Percentiles rank a stretch among this genome's conserved stretches.
Evolutionary conservation across 2,329 filamentous ascomycete species (phyloP).

Genomic region (Microdochium bolleyi): DNA sequence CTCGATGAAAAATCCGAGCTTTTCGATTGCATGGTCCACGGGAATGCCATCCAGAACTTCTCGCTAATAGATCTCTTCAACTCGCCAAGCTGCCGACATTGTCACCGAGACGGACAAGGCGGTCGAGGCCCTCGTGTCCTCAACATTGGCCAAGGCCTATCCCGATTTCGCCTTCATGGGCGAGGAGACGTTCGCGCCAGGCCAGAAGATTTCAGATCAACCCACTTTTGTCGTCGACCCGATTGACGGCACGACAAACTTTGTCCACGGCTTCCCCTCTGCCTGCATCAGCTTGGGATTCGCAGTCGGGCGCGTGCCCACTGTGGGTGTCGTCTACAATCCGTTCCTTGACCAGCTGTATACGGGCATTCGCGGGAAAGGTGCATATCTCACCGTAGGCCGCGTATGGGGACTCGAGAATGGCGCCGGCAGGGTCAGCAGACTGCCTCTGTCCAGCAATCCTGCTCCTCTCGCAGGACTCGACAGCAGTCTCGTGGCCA

Average conservation of each 20-base stretch:
- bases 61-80: not conserved
- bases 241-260: slow-evolving; percentile 78
- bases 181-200: slow-evolving; percentile 69
- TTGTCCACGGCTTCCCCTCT: slow-evolving; percentile 67
- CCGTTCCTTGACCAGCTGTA: slow-evolving; percentile 65
- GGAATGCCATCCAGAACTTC: not conserved
- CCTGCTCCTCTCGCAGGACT: slow-evolving; percentile 52
- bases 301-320: slow-evolving; percentile 51
- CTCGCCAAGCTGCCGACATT: slow-evolving; percentile 50
- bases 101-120: slow-evolving; percentile 62
- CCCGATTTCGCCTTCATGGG: slow-evolving; percentile 59
- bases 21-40: too few relatives aligned
- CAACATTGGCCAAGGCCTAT: slow-evolving; percentile 41
- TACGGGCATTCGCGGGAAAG: slow-evolving; percentile 59
- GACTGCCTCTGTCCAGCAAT: slow-evolving; percentile 35
- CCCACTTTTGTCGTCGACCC: slow-evolving; percentile 79
- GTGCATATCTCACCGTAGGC: slow-evolving; percentile 49
- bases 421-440: slow-evolving; percentile 24
- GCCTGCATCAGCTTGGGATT: slow-evolving; percentile 73
- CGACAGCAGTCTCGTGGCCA: slow-evolving; percentile 55
- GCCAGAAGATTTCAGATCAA: slow-evolving; percentile 49
- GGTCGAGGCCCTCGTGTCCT: slow-evolving; percentile 54
- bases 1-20: too few relatives aligned
- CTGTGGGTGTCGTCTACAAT: slow-evolving; percentile 73
- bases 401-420: slow-evolving; percentile 29